phyloP scores from a whole-genome alignment of 2,329 filamentous ascomycete genomes.

The Colletotrichum higginsianum region DNA sequence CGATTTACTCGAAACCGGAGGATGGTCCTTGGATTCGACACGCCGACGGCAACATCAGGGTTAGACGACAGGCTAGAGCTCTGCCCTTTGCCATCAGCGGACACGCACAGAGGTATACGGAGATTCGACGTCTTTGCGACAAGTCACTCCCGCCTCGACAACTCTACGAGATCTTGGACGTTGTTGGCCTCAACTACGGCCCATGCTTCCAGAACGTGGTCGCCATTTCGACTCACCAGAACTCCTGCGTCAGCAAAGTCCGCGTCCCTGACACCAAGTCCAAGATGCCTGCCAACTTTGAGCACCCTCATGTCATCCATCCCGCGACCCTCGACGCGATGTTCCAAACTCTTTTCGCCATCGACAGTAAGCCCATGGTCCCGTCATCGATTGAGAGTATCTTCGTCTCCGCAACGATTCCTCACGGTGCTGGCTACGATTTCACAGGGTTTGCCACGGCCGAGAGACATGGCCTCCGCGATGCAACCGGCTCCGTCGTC shows the following conservation, averaged over 20 bases:
- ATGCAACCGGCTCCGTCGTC: conserved; percentile 59
- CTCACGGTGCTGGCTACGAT: conserved; percentile 49
- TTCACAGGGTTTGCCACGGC: conserved; percentile 61
- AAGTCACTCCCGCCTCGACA: conserved; percentile 58
- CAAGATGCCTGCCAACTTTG: conserved; percentile 67
- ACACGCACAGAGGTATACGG: conserved; percentile 45
- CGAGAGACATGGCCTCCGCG: conserved; percentile 52
- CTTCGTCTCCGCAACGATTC: conserved; percentile 60
- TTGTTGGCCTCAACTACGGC: conserved; percentile 67
- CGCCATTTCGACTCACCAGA: conserved; percentile 51
- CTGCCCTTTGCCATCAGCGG: not conserved
- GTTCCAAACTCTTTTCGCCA: conserved; percentile 66
- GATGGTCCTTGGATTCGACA: conserved; percentile 45
- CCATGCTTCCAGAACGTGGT: conserved; percentile 64
- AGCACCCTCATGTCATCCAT: conserved; percentile 70
- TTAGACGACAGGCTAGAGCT: not conserved
- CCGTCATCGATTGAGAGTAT: conserved; percentile 62
- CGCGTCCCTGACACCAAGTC: conserved; percentile 64
- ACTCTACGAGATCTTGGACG: conserved; percentile 65
- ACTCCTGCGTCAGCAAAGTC: conserved; percentile 56
- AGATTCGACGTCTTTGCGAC: conserved; percentile 49
- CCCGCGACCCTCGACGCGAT: conserved; percentile 71
- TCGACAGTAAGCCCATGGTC: conserved; percentile 64
- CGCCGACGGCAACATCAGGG: conserved; percentile 44
- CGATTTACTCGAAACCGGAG: conserved; percentile 62